Percentiles rank a stretch among this genome's conserved stretches.
These are phyloP conservation scores for Jaenimonas drosophilae DNA, from an alignment of 208 protist species.

Conservation along the genomic window DNA sequence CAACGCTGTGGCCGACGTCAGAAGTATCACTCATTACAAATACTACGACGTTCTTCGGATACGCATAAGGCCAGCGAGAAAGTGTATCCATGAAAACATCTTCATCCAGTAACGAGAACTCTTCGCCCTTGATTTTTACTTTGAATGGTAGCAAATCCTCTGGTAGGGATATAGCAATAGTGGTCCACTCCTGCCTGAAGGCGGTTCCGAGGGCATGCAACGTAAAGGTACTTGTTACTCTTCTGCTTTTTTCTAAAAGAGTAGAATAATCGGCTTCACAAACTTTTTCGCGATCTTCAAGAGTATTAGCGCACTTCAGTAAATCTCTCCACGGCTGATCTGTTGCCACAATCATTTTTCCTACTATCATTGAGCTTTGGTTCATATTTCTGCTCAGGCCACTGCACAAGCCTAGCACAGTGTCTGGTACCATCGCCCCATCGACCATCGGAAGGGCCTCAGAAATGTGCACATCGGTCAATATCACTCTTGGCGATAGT, in stretches of 20 bases:
- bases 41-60: slow-evolving; percentile 1
- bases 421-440: slow-evolving; percentile 4
- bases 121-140: background rate
- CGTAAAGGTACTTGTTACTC: no score
- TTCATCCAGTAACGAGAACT: slow-evolving; percentile 13
- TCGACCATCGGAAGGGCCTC: slow-evolving; percentile 4
- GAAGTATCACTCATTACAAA: no score
- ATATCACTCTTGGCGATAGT: slow-evolving; percentile 5
- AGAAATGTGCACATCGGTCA: slow-evolving; percentile 11
- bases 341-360: background rate
- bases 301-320: no score
- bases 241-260: no score
- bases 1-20: no score
- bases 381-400: background rate
- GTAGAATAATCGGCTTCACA: no score
- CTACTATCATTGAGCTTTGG: background rate
- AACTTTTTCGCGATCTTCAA: no score
- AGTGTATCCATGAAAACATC: slow-evolving; percentile 43
- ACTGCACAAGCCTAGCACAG: background rate
- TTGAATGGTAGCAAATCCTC: background rate
- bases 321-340: no score
- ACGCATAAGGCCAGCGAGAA: slow-evolving; percentile 22
- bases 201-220: no score
- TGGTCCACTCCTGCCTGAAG: no score
- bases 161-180: no score